Conservation (phyloP, 345 rosid genomes). For the Acer saccharum region DNA sequence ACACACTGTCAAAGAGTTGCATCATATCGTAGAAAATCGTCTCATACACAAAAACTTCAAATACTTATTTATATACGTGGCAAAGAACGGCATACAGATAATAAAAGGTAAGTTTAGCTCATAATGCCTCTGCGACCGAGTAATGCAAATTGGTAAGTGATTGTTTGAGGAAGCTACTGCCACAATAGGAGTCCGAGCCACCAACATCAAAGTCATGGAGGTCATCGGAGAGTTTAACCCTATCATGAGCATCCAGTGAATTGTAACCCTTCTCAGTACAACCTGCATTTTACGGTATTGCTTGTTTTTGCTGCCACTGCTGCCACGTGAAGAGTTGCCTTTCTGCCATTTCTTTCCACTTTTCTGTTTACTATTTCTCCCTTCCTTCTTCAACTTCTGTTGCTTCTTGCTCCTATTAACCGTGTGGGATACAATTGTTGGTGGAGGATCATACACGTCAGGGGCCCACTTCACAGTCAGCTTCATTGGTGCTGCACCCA, state of each 20-base stretch:
- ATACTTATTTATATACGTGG: constrained; percentile 42
- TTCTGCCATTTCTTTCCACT: constrained; percentile 76
- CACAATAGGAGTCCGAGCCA: constrained; percentile 56
- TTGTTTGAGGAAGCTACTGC: constrained; percentile 57
- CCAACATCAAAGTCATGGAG: constrained; percentile 34
- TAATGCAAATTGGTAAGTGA: constrained; percentile 44
- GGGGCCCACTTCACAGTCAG: constrained; percentile 76
- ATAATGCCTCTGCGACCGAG: constrained; percentile 60
- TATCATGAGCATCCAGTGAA: constrained; percentile 25
- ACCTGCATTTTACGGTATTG: constrained; percentile 44
- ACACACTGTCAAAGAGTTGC: neutral
- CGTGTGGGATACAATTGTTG: constrained; percentile 67
- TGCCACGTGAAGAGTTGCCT: constrained; percentile 49
- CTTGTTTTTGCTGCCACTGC: constrained; percentile 58
- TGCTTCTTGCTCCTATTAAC: constrained; percentile 49
- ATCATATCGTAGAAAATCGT: neutral
- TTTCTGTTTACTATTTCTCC: constrained; percentile 47
- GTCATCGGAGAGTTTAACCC: constrained; percentile 19
- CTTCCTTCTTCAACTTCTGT: constrained; percentile 61
- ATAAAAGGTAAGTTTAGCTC: constrained; percentile 17
- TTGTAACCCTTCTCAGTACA: constrained; percentile 30
- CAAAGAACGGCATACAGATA: neutral
- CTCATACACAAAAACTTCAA: neutral
- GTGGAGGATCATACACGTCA: constrained; percentile 89
- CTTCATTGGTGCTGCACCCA: constrained; percentile 45